These are phyloP conservation scores for Podospora sp. DNA, from an alignment of 495 filamentous ascomycete genomes.

Conservation along the genomic window DNA sequence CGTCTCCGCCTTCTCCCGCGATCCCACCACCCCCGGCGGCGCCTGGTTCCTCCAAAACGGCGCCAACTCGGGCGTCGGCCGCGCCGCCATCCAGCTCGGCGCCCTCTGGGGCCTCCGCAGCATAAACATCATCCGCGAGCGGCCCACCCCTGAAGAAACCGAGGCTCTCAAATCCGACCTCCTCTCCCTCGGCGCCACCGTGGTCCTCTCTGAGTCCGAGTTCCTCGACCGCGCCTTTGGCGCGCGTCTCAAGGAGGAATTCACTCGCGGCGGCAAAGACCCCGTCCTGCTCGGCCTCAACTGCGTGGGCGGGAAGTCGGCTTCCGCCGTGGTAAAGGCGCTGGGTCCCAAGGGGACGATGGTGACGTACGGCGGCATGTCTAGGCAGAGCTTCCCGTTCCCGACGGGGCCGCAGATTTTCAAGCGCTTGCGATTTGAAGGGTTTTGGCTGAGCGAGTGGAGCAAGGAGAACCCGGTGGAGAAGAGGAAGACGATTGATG, in stretches of 20 bases:
- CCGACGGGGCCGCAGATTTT: conserved; percentile 86
- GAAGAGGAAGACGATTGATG: conserved; percentile 76
- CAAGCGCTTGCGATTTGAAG: conserved; percentile 80
- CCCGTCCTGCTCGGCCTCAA: conserved; percentile 79
- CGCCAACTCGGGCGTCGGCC: conserved; percentile 87
- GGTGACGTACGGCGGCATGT: conserved; percentile 97
- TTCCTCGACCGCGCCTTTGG: conserved; percentile 62
- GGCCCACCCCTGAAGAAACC: conserved; percentile 62
- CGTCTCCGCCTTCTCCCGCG: conserved; percentile 36
- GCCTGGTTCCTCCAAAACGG: conserved; percentile 97
- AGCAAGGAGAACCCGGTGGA: conserved; percentile 71
- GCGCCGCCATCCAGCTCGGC: conserved; percentile 84
- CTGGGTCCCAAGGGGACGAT: conserved; percentile 68
- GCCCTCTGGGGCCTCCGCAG: conserved; percentile 81
- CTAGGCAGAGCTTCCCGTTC: conserved; percentile 75
- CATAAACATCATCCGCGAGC: conserved; percentile 79
- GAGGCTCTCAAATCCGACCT: conserved; percentile 72
- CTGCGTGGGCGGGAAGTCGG: conserved; percentile 90
- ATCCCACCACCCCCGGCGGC: conserved; percentile 49
- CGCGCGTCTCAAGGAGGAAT: conserved; percentile 61
- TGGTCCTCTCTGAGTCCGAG: conserved; percentile 80
- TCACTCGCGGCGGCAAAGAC: conserved; percentile 69
- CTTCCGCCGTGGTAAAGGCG: conserved; percentile 68
- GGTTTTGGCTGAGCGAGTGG: conserved; percentile 95
- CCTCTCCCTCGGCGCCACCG: conserved; percentile 68